Conservation (phyloP, 768 basidiomycete species). For the Austroboletus eburneus region DNA sequence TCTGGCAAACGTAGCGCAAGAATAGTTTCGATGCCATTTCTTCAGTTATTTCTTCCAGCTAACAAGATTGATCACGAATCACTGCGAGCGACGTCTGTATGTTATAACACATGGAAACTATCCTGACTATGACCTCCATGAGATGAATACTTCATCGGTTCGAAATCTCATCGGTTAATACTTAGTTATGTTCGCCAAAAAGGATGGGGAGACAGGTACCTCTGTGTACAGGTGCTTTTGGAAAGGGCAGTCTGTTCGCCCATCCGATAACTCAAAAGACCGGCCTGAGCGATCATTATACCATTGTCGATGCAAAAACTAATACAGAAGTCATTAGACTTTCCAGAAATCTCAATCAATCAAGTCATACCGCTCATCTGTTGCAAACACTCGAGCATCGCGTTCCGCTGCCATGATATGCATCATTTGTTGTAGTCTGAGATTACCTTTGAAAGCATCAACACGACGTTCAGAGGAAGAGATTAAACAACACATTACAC, state of each 20-base stretch:
- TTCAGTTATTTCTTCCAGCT: background rate
- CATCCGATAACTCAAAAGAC: constrained; percentile 88
- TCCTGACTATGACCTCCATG: constrained; percentile 59
- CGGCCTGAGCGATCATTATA: constrained; percentile 99
- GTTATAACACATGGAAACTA: background rate
- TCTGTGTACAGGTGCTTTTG: constrained; percentile 88
- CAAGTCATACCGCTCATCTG: constrained; percentile 77
- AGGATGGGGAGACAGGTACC: constrained; percentile 40
- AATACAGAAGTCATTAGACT: constrained; percentile 1
- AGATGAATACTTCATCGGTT: constrained; percentile 89
- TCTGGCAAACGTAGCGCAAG: constrained; percentile 41
- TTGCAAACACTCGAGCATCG: constrained; percentile 86
- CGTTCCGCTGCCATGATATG: constrained; percentile 92
- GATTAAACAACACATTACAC: constrained; percentile 54
- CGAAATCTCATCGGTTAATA: constrained; percentile 58
- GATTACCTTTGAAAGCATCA: constrained; percentile 61
- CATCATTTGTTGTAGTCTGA: constrained; percentile 98
- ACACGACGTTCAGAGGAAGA: background rate
- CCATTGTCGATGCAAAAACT: constrained; percentile 99
- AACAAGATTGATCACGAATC: background rate
- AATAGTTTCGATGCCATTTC: background rate
- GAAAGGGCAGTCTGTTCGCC: constrained; percentile 72
- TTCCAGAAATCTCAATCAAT: background rate
- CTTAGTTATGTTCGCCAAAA: constrained; percentile 9
- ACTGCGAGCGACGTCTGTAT: background rate